Percentiles rank a stretch among this genome's conserved stretches.
These are phyloP conservation scores for Mortierella antarctica DNA, from an alignment of 192 early-diverging fungal genomes.

Conservation along the genomic window DNA sequence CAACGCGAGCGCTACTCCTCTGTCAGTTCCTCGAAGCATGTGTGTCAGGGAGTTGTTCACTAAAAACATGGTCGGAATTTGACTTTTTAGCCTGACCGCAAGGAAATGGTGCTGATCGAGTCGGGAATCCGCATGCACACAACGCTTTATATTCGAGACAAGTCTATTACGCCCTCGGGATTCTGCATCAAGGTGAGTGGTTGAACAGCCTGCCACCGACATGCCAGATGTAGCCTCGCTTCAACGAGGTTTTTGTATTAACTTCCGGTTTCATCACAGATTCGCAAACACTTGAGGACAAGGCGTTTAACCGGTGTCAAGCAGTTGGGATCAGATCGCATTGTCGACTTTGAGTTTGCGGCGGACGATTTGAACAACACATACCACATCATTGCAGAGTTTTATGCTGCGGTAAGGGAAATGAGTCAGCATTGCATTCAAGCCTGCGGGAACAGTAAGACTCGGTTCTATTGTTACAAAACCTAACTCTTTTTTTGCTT, in stretches of 20 bases:
- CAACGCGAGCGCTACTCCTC: no score
- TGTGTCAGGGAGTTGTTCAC: neutral
- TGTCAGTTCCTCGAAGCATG: neutral
- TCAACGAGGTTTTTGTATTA: neutral
- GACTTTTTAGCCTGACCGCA: slow-evolving; percentile 73
- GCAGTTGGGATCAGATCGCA: slow-evolving; percentile 92
- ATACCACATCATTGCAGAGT: slow-evolving; percentile 83
- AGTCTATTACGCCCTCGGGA: slow-evolving; percentile 81
- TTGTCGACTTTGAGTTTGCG: slow-evolving; percentile 94
- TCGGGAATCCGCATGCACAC: slow-evolving; percentile 94
- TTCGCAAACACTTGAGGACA: slow-evolving; percentile 93
- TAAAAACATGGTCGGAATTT: neutral
- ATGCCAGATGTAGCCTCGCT: neutral
- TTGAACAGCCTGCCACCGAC: neutral
- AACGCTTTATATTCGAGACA: slow-evolving; percentile 90
- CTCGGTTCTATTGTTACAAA: neutral
- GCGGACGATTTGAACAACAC: slow-evolving; percentile 64
- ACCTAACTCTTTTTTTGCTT: neutral
- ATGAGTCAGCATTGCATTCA: slow-evolving; percentile 6
- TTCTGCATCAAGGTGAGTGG: slow-evolving; percentile 84
- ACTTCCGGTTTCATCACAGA: slow-evolving; percentile 36
- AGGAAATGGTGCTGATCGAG: slow-evolving; percentile 91
- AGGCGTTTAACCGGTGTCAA: slow-evolving; percentile 79
- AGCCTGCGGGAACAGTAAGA: no score
- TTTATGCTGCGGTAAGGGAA: slow-evolving; percentile 74